Base-by-base conservation (phyloP, 208 protist genomes). In the Zelonia costaricensis region DNA sequence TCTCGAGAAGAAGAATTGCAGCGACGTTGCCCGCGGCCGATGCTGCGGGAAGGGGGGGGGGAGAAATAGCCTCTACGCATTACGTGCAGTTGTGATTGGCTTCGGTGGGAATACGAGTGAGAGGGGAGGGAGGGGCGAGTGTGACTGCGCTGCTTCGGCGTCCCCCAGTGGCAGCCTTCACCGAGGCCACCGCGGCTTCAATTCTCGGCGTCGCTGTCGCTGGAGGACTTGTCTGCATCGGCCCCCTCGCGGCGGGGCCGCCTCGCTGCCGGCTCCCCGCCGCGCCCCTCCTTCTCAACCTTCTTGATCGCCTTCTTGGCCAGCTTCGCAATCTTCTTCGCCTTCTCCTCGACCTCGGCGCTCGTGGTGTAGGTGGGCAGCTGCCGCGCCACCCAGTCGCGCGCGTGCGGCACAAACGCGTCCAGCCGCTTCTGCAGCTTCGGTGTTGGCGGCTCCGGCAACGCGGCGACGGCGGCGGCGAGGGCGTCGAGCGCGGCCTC, bases 361-460 rank as follows among this genome's bases (percentile, higher is more conserved):
- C 46, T 39, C 16, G 83, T 76, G 16, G 74, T 72, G 67, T 87
- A 88, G 25, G 48, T 59, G 20, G 72, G 80, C 27, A 91, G 57
- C 45, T 80, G 74, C 51, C 59, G 39, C 69, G 54, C 52, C 7
- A 91, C 25, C 88, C 88, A 94, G 25, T 82, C 65, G 42, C 71
- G 68, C 5, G 70, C 73, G 42, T 88, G 81, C 28, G 62, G 61
- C 10, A 90, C 56, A 40, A 94, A 85, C 15, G 33, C 33, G 18
- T 74, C 69, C 0, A 91, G 65, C 1, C 79, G 63, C 49, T 78
- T 70, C 57, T 91, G 76, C 54, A 89, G 61, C 56, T 89, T 84
- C 9, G 46, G 27, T 15, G 84, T 78, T 15, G 76, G 69, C 12
- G 74, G 68, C 7, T 61, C 48, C 31, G 74, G 59, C 59, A 82